Base-by-base conservation (phyloP, 2,329 filamentous ascomycete species). In the Aspergillus texensis region DNA sequence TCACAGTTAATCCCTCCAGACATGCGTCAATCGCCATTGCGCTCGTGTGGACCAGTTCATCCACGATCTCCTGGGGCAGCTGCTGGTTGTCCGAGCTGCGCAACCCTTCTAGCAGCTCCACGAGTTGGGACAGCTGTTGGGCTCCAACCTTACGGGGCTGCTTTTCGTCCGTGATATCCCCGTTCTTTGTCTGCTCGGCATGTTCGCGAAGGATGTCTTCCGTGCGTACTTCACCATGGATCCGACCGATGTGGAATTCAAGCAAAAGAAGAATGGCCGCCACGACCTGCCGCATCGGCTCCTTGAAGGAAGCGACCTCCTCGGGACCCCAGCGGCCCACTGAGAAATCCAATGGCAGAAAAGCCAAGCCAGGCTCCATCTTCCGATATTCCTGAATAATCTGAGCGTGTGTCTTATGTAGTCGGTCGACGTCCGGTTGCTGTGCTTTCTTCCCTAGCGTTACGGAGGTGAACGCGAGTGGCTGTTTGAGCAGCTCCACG, bases 281-380 rank as follows among this genome's bases (percentile, higher is more conserved):
- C 62, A 80, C 74, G 10, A 77, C 69, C 11, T 79, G 72, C 0
- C 80, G 74, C 0, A 82, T 64, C 0, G 74, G 75, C 4, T 72
- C 72, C 14, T 79, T 74, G 8, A 85, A 62, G 0, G 67, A 68
- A 5, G 72, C 71, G 19, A 85, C 73, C 21, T 84, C 81, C 10
- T 80, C 77, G 1, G 82, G 71, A 19, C 72, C 78, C 83, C 83
- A 85, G 3, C 78, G 71, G 1, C 82, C 78, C 3, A 80, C 72
- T 0, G 82, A 83, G 24, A 84, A 74, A 63, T 85, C 83, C 1
- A 85, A 67, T 0, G 79, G 81, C 0, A 85, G 68, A 58, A 85
- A 85, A 0, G 70, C 78, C 0, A 84, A 58, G 0, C 75, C 68
- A 0, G 80, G 79, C 10, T 79, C 75, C 48, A 81, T 73, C 1